These are phyloP conservation scores for Theileria orientalis DNA, from an alignment of 169 alveolate genomes.

Conservation along the genomic window DNA sequence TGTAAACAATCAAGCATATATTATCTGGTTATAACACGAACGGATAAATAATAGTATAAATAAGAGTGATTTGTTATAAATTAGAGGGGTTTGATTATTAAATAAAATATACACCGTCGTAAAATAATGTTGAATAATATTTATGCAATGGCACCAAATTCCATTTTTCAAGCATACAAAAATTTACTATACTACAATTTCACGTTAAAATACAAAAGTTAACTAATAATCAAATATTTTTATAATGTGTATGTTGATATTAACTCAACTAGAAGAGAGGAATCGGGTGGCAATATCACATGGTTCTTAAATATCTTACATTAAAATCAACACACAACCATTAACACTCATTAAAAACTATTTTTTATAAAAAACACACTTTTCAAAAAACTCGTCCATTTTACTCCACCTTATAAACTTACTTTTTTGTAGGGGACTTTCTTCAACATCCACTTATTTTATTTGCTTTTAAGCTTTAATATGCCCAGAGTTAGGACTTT, in stretches of 20 bases:
- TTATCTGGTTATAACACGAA: too few relatives aligned
- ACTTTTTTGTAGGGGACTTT: slow-evolving; percentile 5
- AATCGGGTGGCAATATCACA: too few relatives aligned
- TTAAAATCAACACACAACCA: too few relatives aligned
- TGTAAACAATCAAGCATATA: too few relatives aligned
- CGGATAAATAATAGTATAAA: background rate
- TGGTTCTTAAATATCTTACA: background rate
- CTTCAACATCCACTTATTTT: background rate
- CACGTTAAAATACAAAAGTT: background rate
- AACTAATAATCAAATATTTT: background rate
- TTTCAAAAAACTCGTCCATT: background rate
- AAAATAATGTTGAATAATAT: too few relatives aligned
- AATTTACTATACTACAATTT: too few relatives aligned
- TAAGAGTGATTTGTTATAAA: too few relatives aligned
- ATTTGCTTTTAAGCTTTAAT: background rate
- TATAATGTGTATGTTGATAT: background rate
- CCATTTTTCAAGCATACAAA: too few relatives aligned
- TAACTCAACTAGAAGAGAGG: background rate
- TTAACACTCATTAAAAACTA: too few relatives aligned
- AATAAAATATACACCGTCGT: too few relatives aligned
- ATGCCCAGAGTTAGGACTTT: slow-evolving; percentile 74
- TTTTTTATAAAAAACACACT: background rate
- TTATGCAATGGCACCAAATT: too few relatives aligned
- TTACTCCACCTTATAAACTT: too few relatives aligned
- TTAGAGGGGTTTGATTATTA: background rate